phyloP scores from a whole-genome alignment of 768 basidiomycete species.

The Termitomyces titanicus region DNA sequence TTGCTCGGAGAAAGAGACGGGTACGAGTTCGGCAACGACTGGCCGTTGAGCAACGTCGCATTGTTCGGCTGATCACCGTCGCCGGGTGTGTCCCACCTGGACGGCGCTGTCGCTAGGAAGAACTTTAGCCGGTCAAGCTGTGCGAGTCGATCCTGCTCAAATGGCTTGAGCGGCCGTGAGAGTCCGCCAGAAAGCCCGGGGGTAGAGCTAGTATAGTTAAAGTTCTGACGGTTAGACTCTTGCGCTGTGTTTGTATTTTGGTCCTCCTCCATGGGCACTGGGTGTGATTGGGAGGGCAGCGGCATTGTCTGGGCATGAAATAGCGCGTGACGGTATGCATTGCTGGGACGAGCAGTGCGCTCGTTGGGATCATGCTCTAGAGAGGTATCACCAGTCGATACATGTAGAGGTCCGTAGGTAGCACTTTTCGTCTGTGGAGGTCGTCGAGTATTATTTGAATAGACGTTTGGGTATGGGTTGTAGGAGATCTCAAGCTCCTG shows the following conservation, averaged over 20 bases:
- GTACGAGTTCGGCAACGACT: slow-evolving; percentile 5
- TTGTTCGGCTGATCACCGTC: slow-evolving; percentile 21
- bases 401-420: slow-evolving; percentile 27
- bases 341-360: slow-evolving; percentile 44
- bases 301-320: slow-evolving; percentile 33
- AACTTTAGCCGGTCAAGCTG: slow-evolving; percentile 82
- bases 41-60: slow-evolving; percentile 21
- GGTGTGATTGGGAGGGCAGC: slow-evolving; percentile 13
- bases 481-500: slow-evolving; percentile 18
- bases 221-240: slow-evolving; percentile 6
- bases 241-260: slow-evolving; percentile 2
- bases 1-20: neutral
- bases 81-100: slow-evolving; percentile 54
- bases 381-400: slow-evolving; percentile 31
- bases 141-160: slow-evolving; percentile 69
- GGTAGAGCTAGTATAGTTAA: slow-evolving; percentile 17
- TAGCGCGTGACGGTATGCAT: slow-evolving; percentile 41
- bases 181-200: slow-evolving; percentile 39
- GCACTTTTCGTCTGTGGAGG: slow-evolving; percentile 15
- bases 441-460: slow-evolving; percentile 16
- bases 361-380: slow-evolving; percentile 43
- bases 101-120: slow-evolving; percentile 84
- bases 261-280: slow-evolving; percentile 8
- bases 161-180: slow-evolving; percentile 53
- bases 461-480: slow-evolving; percentile 17